A percentile compares a stretch with the other conserved stretches of the same genome.
Conservation (phyloP, 176 grass and related monocot species). For the Elaeis guineensis region DNA sequence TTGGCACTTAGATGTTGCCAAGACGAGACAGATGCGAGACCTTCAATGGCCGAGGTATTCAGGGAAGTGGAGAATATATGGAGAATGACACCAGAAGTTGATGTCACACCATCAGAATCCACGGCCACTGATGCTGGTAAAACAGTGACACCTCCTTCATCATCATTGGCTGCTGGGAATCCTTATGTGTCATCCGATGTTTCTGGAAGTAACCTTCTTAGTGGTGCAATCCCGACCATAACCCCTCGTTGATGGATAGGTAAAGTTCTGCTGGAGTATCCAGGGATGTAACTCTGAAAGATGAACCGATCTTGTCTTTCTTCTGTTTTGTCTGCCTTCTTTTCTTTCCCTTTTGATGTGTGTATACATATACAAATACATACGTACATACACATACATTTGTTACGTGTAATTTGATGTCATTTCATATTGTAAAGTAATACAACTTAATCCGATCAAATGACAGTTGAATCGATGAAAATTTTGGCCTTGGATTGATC, state of each 20-base stretch:
- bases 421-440: too few relatives aligned
- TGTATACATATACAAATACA: too few relatives aligned
- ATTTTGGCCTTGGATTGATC: too few relatives aligned
- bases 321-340: too few relatives aligned
- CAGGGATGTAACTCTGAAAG: too few relatives aligned
- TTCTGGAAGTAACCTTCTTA: constrained; percentile 81
- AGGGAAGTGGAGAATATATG: constrained; percentile 52
- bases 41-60: constrained; percentile 49
- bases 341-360: too few relatives aligned
- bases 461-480: too few relatives aligned
- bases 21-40: constrained; percentile 50
- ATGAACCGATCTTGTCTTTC: too few relatives aligned
- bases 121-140: constrained; percentile 1
- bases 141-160: constrained; percentile 18
- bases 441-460: too few relatives aligned
- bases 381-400: too few relatives aligned
- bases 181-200: constrained; percentile 69
- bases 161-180: constrained; percentile 24
- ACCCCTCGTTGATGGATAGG: constrained; percentile 38
- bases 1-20: constrained; percentile 47
- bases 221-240: constrained; percentile 56
- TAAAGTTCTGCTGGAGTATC: too few relatives aligned
- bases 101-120: constrained; percentile 18
- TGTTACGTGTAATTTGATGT: too few relatives aligned
- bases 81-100: constrained; percentile 41